Percentiles rank a stretch among this genome's conserved stretches.
phyloP scores from a whole-genome alignment of 768 basidiomycete genomes.

The Rickenella mellea region DNA sequence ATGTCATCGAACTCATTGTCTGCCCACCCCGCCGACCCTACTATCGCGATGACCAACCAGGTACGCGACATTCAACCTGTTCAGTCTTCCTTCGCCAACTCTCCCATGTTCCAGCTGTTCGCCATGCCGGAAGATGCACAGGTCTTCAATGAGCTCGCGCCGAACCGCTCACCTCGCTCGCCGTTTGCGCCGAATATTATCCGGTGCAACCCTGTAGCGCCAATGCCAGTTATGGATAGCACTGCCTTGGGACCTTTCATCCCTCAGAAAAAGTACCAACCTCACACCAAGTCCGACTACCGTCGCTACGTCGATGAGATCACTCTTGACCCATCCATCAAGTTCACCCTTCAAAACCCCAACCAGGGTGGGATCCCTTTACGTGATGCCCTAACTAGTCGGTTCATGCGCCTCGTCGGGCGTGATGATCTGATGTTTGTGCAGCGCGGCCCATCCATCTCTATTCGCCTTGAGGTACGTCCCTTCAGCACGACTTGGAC shows the following conservation, averaged over 20 bases:
- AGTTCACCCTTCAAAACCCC: conserved; percentile 46
- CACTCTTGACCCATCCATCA: conserved; percentile 51
- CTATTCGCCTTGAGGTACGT: conserved; percentile 65
- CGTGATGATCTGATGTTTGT: conserved; percentile 63
- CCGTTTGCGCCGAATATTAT: too few species aligned
- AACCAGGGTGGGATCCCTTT: conserved; percentile 53
- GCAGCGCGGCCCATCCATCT: conserved; percentile 70
- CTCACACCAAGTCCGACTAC: conserved; percentile 68
- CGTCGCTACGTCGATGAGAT: conserved; percentile 71
- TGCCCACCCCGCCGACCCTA: too few species aligned
- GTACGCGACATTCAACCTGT: too few species aligned
- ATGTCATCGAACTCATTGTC: too few species aligned
- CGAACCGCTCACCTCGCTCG: too few species aligned
- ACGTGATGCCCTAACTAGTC: conserved; percentile 52
- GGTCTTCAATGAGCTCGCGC: too few species aligned
- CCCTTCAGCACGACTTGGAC: conserved; percentile 1
- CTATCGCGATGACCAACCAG: too few species aligned
- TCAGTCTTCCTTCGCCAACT: too few species aligned
- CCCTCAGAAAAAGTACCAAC: conserved; percentile 65
- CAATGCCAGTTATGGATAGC: too few species aligned
- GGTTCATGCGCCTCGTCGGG: conserved; percentile 41
- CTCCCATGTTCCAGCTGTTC: too few species aligned
- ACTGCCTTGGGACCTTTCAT: conserved; percentile 39
- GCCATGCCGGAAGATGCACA: too few species aligned
- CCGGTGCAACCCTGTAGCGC: too few species aligned